phyloP scores from a whole-genome alignment of 2,329 filamentous ascomycete genomes.

The Didymella pinodella region DNA sequence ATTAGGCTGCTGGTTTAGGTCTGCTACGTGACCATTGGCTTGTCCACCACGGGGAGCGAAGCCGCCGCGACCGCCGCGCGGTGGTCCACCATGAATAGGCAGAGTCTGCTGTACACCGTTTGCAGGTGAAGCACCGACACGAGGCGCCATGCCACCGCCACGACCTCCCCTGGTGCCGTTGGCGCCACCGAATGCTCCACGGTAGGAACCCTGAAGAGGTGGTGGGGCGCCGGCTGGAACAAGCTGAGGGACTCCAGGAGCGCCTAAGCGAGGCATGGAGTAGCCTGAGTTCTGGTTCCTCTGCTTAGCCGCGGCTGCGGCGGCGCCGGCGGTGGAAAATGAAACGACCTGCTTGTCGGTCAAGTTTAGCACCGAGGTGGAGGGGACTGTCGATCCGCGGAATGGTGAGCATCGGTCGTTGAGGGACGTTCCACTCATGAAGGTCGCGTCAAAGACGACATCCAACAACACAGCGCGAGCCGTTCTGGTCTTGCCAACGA shows the following conservation, averaged over 20 bases:
- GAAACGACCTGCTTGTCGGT: constrained; percentile 80
- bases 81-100: constrained; percentile 51
- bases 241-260: constrained; percentile 66
- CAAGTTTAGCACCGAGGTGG: constrained; percentile 88
- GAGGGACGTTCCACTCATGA: constrained; percentile 96
- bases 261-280: constrained; percentile 63
- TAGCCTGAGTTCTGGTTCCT: constrained; percentile 60
- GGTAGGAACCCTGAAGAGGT: constrained; percentile 66
- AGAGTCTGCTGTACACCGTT: constrained; percentile 44
- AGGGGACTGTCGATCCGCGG: constrained; percentile 88
- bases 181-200: constrained; percentile 62
- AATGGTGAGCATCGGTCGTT: constrained; percentile 91
- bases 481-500: constrained; percentile 92
- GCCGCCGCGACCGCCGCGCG: constrained; percentile 50
- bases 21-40: constrained; percentile 35
- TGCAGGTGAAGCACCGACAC: constrained; percentile 34
- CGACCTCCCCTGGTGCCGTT: constrained; percentile 52
- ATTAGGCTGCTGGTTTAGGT: constrained; percentile 37
- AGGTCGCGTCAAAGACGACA: constrained; percentile 90
- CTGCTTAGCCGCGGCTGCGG: constrained; percentile 64
- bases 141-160: constrained; percentile 48
- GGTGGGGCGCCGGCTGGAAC: constrained; percentile 63
- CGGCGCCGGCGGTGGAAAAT: constrained; percentile 66
- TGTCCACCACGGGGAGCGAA: constrained; percentile 48
- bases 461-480: constrained; percentile 84